phyloP scores from a whole-genome alignment of 345 rosid genomes.

The Melastoma malabathricum region DNA sequence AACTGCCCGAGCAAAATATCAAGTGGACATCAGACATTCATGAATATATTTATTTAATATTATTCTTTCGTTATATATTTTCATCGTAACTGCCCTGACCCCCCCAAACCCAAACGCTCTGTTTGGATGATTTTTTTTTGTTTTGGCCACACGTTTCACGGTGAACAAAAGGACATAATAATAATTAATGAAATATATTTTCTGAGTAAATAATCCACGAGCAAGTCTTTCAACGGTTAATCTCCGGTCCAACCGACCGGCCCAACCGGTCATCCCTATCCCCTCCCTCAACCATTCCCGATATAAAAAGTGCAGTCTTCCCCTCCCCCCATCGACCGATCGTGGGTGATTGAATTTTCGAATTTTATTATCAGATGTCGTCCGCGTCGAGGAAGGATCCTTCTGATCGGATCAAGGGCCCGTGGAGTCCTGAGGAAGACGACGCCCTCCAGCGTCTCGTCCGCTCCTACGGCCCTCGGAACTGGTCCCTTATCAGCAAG shows the following conservation, averaged over 20 bases:
- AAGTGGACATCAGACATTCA: too few species aligned
- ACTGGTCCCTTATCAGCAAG: constrained; percentile 69
- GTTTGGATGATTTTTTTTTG: too few species aligned
- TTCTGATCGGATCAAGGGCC: constrained; percentile 70
- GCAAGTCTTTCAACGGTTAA: constrained; percentile 13
- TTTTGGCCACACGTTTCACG: too few species aligned
- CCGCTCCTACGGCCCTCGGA: constrained; percentile 48
- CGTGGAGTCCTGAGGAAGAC: constrained; percentile 76
- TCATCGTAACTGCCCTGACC: too few species aligned
- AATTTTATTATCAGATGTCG: background rate
- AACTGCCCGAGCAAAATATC: too few species aligned
- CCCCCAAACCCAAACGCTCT: too few species aligned
- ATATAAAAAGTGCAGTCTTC: background rate
- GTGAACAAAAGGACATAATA: too few species aligned
- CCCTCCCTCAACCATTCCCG: background rate
- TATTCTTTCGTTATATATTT: too few species aligned
- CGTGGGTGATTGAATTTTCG: too few species aligned
- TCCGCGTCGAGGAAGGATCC: constrained; percentile 18
- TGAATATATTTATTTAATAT: too few species aligned
- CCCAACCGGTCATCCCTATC: constrained; percentile 31
- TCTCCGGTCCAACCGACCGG: constrained; percentile 43
- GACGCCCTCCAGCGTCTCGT: constrained; percentile 48
- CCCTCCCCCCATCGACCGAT: too few species aligned
- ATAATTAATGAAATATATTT: constrained; percentile 23
- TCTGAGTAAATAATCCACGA: background rate